These are phyloP conservation scores for Borovskyia barvae DNA, from an alignment of 208 protist genomes.

Conservation along the genomic window DNA sequence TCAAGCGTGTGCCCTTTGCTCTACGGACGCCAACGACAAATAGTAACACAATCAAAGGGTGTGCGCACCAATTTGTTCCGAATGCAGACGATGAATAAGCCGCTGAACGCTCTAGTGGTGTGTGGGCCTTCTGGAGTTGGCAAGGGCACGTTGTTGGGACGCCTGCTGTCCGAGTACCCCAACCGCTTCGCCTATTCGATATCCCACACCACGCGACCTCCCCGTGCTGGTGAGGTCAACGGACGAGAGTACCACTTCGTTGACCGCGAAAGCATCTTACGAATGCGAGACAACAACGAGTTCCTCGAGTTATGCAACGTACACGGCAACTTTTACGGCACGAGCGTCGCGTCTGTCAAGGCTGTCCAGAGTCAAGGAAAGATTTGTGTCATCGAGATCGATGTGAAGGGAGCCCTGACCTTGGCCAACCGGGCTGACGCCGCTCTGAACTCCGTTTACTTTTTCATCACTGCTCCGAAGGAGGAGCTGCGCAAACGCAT, in stretches of 20 bases:
- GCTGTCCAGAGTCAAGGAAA: slow-evolving; percentile 67
- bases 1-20: no score
- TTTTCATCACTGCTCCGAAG: slow-evolving; percentile 84
- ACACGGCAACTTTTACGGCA: slow-evolving; percentile 96
- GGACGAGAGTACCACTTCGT: slow-evolving; percentile 93
- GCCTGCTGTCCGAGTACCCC: slow-evolving; percentile 71
- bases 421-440: slow-evolving; percentile 27
- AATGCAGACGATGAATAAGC: slow-evolving; percentile 14
- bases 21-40: neutral
- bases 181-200: slow-evolving; percentile 89
- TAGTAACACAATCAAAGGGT: neutral
- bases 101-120: slow-evolving; percentile 83
- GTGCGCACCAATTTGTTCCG: neutral
- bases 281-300: slow-evolving; percentile 63
- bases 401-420: slow-evolving; percentile 90
- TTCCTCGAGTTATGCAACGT: slow-evolving; percentile 93
- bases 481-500: slow-evolving; percentile 82
- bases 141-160: slow-evolving; percentile 90
- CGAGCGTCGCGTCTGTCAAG: slow-evolving; percentile 75
- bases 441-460: slow-evolving; percentile 47
- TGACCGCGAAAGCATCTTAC: slow-evolving; percentile 53
- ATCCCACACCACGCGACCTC: slow-evolving; percentile 91
- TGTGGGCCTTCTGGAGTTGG: slow-evolving; percentile 92
- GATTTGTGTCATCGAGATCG: slow-evolving; percentile 90
- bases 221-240: slow-evolving; percentile 81